phyloP scores from a whole-genome alignment of 2,329 filamentous ascomycete genomes.

The Sarocladiaceae sp. region DNA sequence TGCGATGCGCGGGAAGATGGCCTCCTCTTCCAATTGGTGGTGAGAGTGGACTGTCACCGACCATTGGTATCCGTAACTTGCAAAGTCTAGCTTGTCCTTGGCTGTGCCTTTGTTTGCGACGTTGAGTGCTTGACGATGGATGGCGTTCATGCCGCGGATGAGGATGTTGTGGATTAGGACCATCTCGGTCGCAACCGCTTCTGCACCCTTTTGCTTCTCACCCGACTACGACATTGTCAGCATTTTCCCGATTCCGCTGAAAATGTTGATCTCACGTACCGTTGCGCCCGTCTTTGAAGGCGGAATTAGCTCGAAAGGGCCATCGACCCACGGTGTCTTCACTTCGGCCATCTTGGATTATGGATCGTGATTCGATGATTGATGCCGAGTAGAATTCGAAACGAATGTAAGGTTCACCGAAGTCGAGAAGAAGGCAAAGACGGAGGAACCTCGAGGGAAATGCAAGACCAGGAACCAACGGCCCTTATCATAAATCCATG shows the following conservation, averaged over 20 bases:
- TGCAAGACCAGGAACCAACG: too few species aligned
- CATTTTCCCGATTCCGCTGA: background rate
- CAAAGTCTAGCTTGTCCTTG: constrained; percentile 29
- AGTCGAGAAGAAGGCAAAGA: too few species aligned
- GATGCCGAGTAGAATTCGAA: too few species aligned
- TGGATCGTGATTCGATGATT: too few species aligned
- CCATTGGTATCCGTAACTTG: constrained; percentile 29
- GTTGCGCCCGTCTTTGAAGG: constrained; percentile 1
- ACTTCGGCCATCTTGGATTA: background rate
- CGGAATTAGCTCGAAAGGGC: constrained; percentile 1
- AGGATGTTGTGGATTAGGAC: constrained; percentile 30
- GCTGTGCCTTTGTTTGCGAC: constrained; percentile 21
- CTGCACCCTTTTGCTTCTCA: constrained; percentile 1
- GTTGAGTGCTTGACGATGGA: constrained; percentile 32
- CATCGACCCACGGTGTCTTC: constrained; percentile 2
- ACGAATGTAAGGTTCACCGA: too few species aligned
- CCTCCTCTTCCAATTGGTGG: constrained; percentile 32
- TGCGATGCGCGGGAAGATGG: constrained; percentile 35
- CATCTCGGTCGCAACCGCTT: constrained; percentile 23
- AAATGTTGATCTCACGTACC: background rate
- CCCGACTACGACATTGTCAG: background rate
- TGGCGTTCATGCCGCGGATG: constrained; percentile 31
- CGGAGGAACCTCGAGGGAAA: too few species aligned
- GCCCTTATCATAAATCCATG: background rate
- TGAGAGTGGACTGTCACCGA: constrained; percentile 29